Conservation (phyloP, 169 alveolate genomes). For the Babesia sp. region DNA sequence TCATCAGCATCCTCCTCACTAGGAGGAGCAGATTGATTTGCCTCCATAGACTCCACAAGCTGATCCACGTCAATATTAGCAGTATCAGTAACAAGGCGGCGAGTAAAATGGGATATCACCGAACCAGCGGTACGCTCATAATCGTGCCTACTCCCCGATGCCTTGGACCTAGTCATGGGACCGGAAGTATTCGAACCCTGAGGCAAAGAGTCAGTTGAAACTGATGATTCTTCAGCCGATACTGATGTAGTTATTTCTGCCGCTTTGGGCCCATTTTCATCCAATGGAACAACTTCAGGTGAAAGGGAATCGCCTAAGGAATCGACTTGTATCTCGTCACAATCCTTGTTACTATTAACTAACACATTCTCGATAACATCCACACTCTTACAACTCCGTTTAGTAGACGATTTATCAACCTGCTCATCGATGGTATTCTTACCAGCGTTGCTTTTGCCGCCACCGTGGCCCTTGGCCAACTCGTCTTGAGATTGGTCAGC, state of each 20-base stretch:
- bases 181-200: too few relatives aligned
- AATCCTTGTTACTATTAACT: background rate
- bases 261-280: background rate
- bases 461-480: constrained; percentile 4
- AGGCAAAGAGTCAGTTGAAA: too few relatives aligned
- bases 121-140: background rate
- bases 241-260: background rate
- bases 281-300: background rate
- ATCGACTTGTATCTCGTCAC: background rate
- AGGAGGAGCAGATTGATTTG: background rate
- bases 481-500: background rate
- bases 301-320: background rate
- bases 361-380: background rate
- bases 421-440: background rate
- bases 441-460: constrained; percentile 2
- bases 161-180: too few relatives aligned
- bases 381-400: background rate
- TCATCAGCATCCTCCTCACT: constrained; percentile 17
- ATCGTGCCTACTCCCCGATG: background rate
- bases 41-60: constrained; percentile 12
- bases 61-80: constrained; percentile 9
- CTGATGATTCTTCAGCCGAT: too few relatives aligned
- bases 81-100: constrained; percentile 7
- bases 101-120: background rate
- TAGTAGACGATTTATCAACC: background rate